Base-by-base conservation (phyloP, 768 basidiomycete species). In the Xerocomus brunneocitrinus region DNA sequence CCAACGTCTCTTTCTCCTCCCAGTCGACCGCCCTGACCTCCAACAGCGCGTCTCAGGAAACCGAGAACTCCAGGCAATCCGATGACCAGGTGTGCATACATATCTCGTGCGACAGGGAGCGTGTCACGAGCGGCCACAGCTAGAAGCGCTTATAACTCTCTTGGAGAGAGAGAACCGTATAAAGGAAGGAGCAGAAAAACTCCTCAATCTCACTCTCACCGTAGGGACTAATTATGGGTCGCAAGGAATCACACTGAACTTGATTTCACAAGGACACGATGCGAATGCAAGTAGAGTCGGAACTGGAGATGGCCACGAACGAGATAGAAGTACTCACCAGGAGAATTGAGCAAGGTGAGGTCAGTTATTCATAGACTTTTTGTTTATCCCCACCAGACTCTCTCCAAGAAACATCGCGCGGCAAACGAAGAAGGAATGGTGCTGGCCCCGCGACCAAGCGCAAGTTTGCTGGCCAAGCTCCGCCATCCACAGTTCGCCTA, bases 171-270 rank as follows among this genome's bases (percentile, higher is more conserved):
- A 94, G 71, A 83, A 82, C 56, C 78, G 87, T 50, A 91, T 97
- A 56, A 91, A 84, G 67, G 92, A 93, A 68, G 94, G 94, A 10
- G 94, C 94, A 1, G 91, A 95, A 74, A 93, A 89, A 60, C 78
- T 98, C 56, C 74, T 97, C 13, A 83, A 83, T 60, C 85, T 89
- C 71, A 71, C 77, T 31, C 63, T 83, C 38, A 75, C 75, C 43
- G 85, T 84, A 60, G 24, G 67, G 10, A 14, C 39, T 34, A 9
- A 25, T 49, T 22, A 27, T 53, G 52, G 46, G 46, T 52, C n/a
- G 40, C 54, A 36, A 54, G 27, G 22, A 30, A 49, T 45, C 24
- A 27, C 27, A 52, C 47, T 64, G 39, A 60, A 55, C 43, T 36
- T 42, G 48, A 35, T 44, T 31, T 10, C 42, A 36, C 30, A 59